phyloP scores from a whole-genome alignment of 129 eudicot genomes.

The Flaveria trinervia region DNA sequence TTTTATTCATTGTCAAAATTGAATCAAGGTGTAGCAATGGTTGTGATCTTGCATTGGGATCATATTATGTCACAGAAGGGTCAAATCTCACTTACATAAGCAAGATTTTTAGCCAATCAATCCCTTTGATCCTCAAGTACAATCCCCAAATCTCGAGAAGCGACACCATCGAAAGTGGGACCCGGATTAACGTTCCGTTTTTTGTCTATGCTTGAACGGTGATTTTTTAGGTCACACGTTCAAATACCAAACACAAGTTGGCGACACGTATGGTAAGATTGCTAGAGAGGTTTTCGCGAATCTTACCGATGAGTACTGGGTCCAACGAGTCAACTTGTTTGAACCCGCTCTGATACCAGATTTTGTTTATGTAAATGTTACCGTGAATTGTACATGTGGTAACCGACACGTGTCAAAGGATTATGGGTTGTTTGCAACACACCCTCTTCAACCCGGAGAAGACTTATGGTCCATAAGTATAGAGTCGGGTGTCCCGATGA shows the following conservation, averaged over 20 bases:
- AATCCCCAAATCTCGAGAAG: constrained; percentile 41
- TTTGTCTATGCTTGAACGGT: constrained; percentile 61
- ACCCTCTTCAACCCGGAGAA: constrained; percentile 57
- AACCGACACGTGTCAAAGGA: constrained; percentile 50
- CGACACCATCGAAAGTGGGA: constrained; percentile 45
- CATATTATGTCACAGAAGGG: constrained; percentile 57
- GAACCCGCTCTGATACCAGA: constrained; percentile 51
- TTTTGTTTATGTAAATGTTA: constrained; percentile 49
- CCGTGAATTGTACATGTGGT: constrained; percentile 82
- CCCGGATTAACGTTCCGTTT: constrained; percentile 61
- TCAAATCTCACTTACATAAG: constrained; percentile 67
- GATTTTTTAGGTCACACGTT: constrained; percentile 74
- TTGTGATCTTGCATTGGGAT: constrained; percentile 77
- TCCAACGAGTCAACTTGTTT: constrained; percentile 52
- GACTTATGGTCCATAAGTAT: constrained; percentile 39
- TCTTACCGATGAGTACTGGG: constrained; percentile 55
- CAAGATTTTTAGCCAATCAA: constrained; percentile 37
- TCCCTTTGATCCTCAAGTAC: constrained; percentile 44
- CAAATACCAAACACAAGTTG: constrained; percentile 40
- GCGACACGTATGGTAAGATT: constrained; percentile 57
- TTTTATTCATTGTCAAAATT: constrained; percentile 26
- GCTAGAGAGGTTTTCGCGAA: constrained; percentile 52
- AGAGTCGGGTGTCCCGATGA: constrained; percentile 35
- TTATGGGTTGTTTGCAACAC: constrained; percentile 66
- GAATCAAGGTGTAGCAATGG: constrained; percentile 65